These are phyloP conservation scores for Ascochyta viciae-villosae DNA, from an alignment of 2,329 filamentous ascomycete genomes.

Conservation along the genomic window DNA sequence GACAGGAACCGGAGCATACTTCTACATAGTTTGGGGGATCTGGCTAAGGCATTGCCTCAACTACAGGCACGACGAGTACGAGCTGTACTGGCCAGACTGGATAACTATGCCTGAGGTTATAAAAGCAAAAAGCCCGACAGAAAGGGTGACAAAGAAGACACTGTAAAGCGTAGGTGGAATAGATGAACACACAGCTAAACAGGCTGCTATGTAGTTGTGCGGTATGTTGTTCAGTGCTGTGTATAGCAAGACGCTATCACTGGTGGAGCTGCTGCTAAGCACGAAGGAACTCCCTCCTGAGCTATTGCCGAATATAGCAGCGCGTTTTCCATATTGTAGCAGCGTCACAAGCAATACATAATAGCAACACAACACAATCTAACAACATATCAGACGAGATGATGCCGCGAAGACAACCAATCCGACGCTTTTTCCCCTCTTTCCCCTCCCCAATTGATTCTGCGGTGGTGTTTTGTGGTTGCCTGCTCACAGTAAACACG, in stretches of 20 bases:
- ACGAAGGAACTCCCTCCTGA: conserved; percentile 20
- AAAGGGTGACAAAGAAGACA: conserved; percentile 44
- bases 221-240: background rate
- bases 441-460: background rate
- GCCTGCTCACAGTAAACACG: conserved; percentile 30
- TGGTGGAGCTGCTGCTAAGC: conserved; percentile 9
- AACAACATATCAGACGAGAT: background rate
- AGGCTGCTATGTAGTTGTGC: background rate
- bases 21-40: conserved; percentile 83
- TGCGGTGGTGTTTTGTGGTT: conserved; percentile 18
- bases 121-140: conserved; percentile 20
- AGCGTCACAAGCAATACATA: background rate
- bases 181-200: no score
- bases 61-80: conserved; percentile 73
- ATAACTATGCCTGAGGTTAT: conserved; percentile 63
- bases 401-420: background rate
- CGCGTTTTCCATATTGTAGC: background rate
- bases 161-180: background rate
- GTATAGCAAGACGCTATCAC: background rate
- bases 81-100: conserved; percentile 71
- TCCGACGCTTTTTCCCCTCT: conserved; percentile 1
- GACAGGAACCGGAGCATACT: conserved; percentile 83
- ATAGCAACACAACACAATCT: background rate
- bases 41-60: conserved; percentile 82
- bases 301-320: conserved; percentile 3